A percentile compares a stretch with the other conserved stretches of the same genome.
Evolutionary conservation across 2,329 filamentous ascomycete genomes (phyloP).

Genomic region (Mariannaea elegans): DNA sequence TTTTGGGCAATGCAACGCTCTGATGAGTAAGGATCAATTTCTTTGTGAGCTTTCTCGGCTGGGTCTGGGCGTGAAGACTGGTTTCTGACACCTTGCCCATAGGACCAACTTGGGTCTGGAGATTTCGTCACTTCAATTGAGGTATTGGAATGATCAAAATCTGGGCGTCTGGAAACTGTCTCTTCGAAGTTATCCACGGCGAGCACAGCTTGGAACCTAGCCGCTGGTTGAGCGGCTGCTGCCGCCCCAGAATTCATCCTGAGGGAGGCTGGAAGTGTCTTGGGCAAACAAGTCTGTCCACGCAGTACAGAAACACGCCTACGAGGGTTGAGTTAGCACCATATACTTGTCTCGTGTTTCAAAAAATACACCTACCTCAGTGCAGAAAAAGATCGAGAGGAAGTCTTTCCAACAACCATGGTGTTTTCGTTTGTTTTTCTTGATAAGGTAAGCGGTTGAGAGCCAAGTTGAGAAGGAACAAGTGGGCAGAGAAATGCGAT

Average conservation of each 20-base stretch:
- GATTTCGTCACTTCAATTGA: conserved; percentile 41
- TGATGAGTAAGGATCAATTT: conserved; percentile 80
- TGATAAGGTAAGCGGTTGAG: too few relatives aligned
- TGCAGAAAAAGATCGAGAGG: not conserved
- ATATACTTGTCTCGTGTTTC: too few relatives aligned
- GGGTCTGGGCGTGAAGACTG: not conserved
- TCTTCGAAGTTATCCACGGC: conserved; percentile 34
- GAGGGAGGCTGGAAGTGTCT: not conserved
- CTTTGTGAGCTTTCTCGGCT: conserved; percentile 62
- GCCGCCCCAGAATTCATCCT: too few relatives aligned
- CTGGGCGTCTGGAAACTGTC: conserved; percentile 32
- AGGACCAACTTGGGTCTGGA: conserved; percentile 58
- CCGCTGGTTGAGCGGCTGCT: conserved; percentile 20
- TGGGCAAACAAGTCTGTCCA: not conserved
- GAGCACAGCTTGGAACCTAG: conserved; percentile 38
- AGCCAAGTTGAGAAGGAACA: too few relatives aligned
- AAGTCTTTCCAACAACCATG: not conserved
- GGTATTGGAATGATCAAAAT: conserved; percentile 35
- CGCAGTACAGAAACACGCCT: conserved; percentile 3
- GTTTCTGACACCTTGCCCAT: conserved; percentile 47
- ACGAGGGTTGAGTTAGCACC: conserved; percentile 1
- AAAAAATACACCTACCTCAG: not conserved
- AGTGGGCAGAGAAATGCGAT: too few relatives aligned
- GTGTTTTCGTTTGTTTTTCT: not conserved
- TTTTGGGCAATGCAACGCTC: conserved; percentile 75